Evolutionary conservation across 2,329 filamentous ascomycete genomes (phyloP).

Genomic region (Cladosporium sp.): DNA sequence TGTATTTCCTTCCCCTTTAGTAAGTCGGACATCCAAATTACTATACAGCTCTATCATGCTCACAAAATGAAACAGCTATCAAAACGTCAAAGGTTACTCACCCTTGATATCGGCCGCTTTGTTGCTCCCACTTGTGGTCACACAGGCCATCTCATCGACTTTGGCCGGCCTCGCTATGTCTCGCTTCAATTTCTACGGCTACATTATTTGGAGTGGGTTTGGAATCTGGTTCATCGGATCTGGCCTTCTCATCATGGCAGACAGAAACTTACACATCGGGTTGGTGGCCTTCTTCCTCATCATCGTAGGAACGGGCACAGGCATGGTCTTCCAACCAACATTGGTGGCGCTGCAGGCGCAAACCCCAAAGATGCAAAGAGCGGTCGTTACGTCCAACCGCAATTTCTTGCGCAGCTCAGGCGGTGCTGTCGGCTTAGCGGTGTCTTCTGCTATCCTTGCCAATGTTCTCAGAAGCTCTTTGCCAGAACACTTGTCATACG

Average conservation of each 20-base stretch:
- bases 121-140: slow-evolving; percentile 32
- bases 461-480: slow-evolving; percentile 34
- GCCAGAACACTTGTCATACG: slow-evolving; percentile 33
- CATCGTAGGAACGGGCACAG: slow-evolving; percentile 58
- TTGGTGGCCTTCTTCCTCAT: slow-evolving; percentile 55
- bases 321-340: slow-evolving; percentile 65
- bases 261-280: slow-evolving; percentile 30
- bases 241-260: slow-evolving; percentile 36
- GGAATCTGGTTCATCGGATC: slow-evolving; percentile 36
- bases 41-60: neutral
- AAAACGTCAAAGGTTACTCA: slow-evolving; percentile 64
- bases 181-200: slow-evolving; percentile 47
- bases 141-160: slow-evolving; percentile 29
- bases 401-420: slow-evolving; percentile 70
- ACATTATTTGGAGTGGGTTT: slow-evolving; percentile 42
- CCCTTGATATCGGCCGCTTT: slow-evolving; percentile 65
- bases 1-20: slow-evolving; percentile 80
- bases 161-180: slow-evolving; percentile 41
- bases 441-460: slow-evolving; percentile 61
- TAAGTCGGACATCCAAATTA: neutral
- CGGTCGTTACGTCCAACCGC: slow-evolving; percentile 64
- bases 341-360: slow-evolving; percentile 65
- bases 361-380: slow-evolving; percentile 53
- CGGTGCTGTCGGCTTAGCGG: slow-evolving; percentile 61
- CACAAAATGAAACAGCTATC: slow-evolving; percentile 47